Evolutionary conservation across 345 rosid genomes (phyloP), one percentile per base, ranked within the genome.

Genomic region (Gossypium herbaceum): DNA sequence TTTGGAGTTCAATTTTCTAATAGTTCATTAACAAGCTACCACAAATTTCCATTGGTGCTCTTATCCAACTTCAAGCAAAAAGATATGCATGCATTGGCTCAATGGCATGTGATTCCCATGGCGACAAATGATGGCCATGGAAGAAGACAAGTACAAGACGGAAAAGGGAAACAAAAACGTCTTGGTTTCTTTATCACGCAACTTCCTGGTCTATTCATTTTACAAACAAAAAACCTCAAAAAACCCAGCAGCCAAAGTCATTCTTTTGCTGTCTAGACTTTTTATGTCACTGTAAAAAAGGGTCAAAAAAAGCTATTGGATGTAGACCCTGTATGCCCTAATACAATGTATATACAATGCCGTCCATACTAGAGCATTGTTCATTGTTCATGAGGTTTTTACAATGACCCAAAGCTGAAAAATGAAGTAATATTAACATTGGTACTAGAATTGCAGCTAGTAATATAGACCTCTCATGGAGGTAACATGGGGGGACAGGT

Each of bases 301-400:
- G 3, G 17, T 19, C 13, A 10, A n/a, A 20, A 19, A 61, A 79
- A 80, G 41, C 80, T 83, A 34, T 48, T 34, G 73, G 81, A 78
- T 13, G 65, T 73, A 10, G 83, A 83, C 83, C 25, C 55, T 70
- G 69, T 48, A 57, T 11, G 7, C 62, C 52, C 60, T 12, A n/a
- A 52, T 25, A 60, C 64, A 54, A 75, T 39, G 43, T 55, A 54
- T 52, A 39, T 52, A 12, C 3, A 3, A 27, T 17, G 11, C 12
- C 6, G 12, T 73, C 29, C 25, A 58, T 41, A 7, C 50, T 45
- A 6, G 19, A 15, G 71, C 54, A 66, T 73, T 73, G 73, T 82
- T 63, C 54, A 66, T 73, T 73, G 73, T 82, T 63, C 52, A 12
- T 12, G 73, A 75, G 60, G 45, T 67, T 71, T 29, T 54, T 48